Percentiles rank a stretch among this genome's conserved stretches.
phyloP scores from a whole-genome alignment of 495 filamentous ascomycete species.

The Chlorociboria aeruginascens region DNA sequence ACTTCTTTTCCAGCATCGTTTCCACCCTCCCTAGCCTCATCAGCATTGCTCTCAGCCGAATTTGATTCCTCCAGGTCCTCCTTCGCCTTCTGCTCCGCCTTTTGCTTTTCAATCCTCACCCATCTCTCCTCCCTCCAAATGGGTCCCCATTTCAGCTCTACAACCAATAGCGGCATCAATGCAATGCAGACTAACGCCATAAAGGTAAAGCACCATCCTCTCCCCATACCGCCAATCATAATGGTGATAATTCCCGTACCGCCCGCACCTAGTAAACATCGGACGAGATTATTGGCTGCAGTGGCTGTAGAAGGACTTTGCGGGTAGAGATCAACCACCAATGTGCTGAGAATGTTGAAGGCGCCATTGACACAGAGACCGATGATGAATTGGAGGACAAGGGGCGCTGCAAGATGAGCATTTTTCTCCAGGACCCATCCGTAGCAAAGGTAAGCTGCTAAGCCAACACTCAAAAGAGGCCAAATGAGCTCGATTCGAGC shows the following conservation, averaged over 20 bases:
- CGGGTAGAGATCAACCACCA: constrained; percentile 29
- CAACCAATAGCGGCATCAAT: constrained; percentile 11
- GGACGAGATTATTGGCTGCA: constrained; percentile 53
- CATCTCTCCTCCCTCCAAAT: constrained; percentile 30
- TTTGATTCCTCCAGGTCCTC: background rate
- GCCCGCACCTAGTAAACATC: constrained; percentile 52
- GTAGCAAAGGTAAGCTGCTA: constrained; percentile 19
- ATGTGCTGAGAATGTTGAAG: constrained; percentile 39
- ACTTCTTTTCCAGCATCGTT: no score
- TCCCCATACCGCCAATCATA: constrained; percentile 48
- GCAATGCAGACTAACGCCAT: constrained; percentile 27
- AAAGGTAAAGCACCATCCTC: constrained; percentile 62
- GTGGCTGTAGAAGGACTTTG: constrained; percentile 46
- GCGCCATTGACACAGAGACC: constrained; percentile 37
- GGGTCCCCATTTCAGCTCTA: constrained; percentile 31
- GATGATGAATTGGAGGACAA: constrained; percentile 35
- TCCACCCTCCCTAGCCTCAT: no score
- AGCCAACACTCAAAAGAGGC: constrained; percentile 29
- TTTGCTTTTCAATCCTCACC: constrained; percentile 11
- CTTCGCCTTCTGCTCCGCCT: constrained; percentile 1
- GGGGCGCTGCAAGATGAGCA: constrained; percentile 27
- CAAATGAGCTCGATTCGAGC: constrained; percentile 46
- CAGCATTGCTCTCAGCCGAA: background rate
- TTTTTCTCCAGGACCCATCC: constrained; percentile 30
- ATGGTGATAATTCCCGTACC: constrained; percentile 51